Conservation (phyloP, 2,329 filamentous ascomycete genomes). For the Trichoderma sp. region DNA sequence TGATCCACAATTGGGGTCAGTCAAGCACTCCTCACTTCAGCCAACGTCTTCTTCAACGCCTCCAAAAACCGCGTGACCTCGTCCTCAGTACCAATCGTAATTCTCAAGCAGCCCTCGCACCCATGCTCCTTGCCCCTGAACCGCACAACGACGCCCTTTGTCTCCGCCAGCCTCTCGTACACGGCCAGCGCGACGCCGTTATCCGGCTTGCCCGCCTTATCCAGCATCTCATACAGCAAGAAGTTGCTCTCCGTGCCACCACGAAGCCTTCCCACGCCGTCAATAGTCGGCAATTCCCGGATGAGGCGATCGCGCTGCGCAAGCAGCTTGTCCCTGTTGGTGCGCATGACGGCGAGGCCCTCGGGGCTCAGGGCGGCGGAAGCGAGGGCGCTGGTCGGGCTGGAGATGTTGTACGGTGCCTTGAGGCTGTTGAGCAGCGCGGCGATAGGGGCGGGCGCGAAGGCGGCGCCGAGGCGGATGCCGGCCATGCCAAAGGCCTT, state of each 20-base stretch:
- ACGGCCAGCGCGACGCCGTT: slow-evolving; percentile 77
- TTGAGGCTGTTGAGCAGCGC: slow-evolving; percentile 86
- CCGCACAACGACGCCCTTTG: slow-evolving; percentile 84
- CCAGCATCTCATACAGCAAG: slow-evolving; percentile 83
- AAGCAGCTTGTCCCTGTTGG: slow-evolving; percentile 70
- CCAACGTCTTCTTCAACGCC: slow-evolving; percentile 60
- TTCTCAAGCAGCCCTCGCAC: slow-evolving; percentile 83
- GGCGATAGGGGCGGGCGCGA: slow-evolving; percentile 74
- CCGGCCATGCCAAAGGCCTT: slow-evolving; percentile 97
- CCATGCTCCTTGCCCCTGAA: slow-evolving; percentile 93
- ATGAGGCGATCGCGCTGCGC: slow-evolving; percentile 77
- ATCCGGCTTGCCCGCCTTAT: slow-evolving; percentile 71
- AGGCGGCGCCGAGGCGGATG: slow-evolving; percentile 86
- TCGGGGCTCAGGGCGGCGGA: slow-evolving; percentile 66
- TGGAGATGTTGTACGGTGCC: slow-evolving; percentile 94
- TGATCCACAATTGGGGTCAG: no score
- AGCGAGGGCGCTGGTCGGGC: slow-evolving; percentile 81
- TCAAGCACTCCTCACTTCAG: slow-evolving; percentile 45
- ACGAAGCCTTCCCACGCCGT: slow-evolving; percentile 76
- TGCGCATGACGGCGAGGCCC: slow-evolving; percentile 73
- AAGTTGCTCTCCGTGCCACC: slow-evolving; percentile 88
- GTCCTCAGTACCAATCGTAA: slow-evolving; percentile 87
- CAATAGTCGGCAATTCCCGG: slow-evolving; percentile 69
- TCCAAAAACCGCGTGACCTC: slow-evolving; percentile 80
- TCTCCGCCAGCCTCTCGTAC: slow-evolving; percentile 83